Base-by-base conservation (phyloP, 2,329 filamentous ascomycete species). In the Zymoseptoria passerinii region DNA sequence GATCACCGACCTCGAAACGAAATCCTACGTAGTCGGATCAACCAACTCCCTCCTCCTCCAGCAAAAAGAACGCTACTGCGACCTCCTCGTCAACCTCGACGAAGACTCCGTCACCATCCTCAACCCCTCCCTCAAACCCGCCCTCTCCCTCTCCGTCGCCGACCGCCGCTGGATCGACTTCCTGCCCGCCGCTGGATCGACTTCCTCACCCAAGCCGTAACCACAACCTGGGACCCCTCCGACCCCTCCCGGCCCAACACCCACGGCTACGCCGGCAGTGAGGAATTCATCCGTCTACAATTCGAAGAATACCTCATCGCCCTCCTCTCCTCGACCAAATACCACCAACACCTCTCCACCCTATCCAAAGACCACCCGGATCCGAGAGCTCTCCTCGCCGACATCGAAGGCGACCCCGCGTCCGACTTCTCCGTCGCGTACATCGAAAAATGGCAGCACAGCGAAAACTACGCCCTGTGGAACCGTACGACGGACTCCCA, bases 121-220 rank as follows among this genome's bases (percentile, higher is more conserved):
- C 0, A 95, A 91, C 0, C 77, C 87, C 1, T 89, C 90, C 4
- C 79, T 99, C 13, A 86, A 88, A 53, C 77, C 80, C 44, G 91
- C 91, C 0, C 79, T 97, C 4, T 75, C 83, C 0, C 83, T 99
- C 2, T 94, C 94, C 0, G 86, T 86, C 8, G 88, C 94, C 0
- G 94, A 99, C 70, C 83, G 94, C 59, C 83, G 94, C 58, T 99
- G 94, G 92, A 96, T 99, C 66, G 94, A 99, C 75, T 92, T 91
- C 67, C 81, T 99, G n/a, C n/a, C 70, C 83, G 94, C 59, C 83
- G 94, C 58, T 99, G 94, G 92, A 96, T 99, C 66, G 94, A 99
- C 75, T 92, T 91, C 67, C 81, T 99, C 56, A 95, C 91, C 0
- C 90, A 96, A 67, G 89, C 91, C 48, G 90, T 99, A 20, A 89